Evolutionary conservation across 306 rosid genomes (phyloP).

Genomic region (Sphenostylis stenocarpa): DNA sequence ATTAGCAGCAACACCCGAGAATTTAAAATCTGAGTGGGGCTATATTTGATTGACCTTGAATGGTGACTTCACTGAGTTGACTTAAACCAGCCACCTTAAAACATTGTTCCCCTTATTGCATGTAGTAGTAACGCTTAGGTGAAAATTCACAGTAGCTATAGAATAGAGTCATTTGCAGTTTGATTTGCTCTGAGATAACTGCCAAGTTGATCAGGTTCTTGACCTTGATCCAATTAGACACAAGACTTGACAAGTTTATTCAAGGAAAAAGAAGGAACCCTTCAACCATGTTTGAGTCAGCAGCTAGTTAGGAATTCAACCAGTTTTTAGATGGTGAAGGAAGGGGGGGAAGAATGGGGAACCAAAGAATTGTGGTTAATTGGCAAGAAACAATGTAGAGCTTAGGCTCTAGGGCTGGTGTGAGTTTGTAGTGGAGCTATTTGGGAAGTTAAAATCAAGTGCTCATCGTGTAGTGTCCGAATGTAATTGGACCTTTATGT

Average conservation of each 20-base stretch:
- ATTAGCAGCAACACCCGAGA: not conserved
- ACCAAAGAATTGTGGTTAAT: not conserved
- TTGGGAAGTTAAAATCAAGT: not conserved
- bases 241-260: slow-evolving; percentile 4
- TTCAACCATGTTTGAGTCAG: not conserved
- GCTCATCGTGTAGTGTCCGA: too few relatives aligned
- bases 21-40: slow-evolving; percentile 7
- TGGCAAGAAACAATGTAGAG: not conserved
- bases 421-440: not conserved
- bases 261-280: not conserved
- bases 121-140: not conserved
- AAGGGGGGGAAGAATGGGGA: not conserved
- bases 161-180: slow-evolving; percentile 14
- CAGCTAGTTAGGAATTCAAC: not conserved
- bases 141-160: not conserved
- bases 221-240: not conserved
- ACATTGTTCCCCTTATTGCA: not conserved
- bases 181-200: not conserved
- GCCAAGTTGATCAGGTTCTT: not conserved
- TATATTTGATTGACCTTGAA: slow-evolving; percentile 2
- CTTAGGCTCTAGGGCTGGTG: not conserved
- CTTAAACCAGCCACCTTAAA: slow-evolving; percentile 7
- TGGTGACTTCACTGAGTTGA: not conserved
- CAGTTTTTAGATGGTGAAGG: not conserved
- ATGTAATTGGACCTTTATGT: too few relatives aligned